These are phyloP conservation scores for Salix purpurea DNA, from an alignment of 345 rosid species.

Conservation along the genomic window DNA sequence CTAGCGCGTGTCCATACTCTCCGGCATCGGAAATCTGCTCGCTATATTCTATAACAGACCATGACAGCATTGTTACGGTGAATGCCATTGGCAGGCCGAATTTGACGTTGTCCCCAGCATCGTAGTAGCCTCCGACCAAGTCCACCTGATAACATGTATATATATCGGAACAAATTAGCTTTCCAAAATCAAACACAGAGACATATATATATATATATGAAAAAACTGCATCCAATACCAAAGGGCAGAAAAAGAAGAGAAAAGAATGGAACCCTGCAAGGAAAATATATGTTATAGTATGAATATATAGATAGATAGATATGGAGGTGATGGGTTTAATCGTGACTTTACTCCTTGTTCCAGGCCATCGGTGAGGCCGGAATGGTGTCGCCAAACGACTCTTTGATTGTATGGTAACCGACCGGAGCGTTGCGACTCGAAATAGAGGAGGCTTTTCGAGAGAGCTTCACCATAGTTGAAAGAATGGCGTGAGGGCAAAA, in stretches of 20 bases:
- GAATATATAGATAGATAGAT: not conserved
- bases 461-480: slow-evolving; percentile 73
- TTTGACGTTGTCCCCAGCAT: slow-evolving; percentile 89
- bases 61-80: slow-evolving; percentile 78
- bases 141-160: slow-evolving; percentile 49
- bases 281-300: no score
- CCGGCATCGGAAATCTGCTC: slow-evolving; percentile 54
- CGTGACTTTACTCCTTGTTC: slow-evolving; percentile 73
- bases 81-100: slow-evolving; percentile 91
- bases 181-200: no score
- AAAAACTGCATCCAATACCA: not conserved
- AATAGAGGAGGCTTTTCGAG: slow-evolving; percentile 80
- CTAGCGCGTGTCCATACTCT: slow-evolving; percentile 51
- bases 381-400: slow-evolving; percentile 85
- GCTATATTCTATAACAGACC: slow-evolving; percentile 75
- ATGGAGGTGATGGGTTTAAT: no score
- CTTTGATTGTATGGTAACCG: slow-evolving; percentile 84
- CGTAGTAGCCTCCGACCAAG: slow-evolving; percentile 89
- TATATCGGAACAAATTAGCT: not conserved
- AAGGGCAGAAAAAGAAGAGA: no score
- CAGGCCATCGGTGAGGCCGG: slow-evolving; percentile 89
- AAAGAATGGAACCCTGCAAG: no score
- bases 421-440: slow-evolving; percentile 91
- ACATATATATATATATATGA: not conserved
- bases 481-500: not conserved